phyloP scores from a whole-genome alignment of 2,329 filamentous ascomycete species.

The Alternaria solani region DNA sequence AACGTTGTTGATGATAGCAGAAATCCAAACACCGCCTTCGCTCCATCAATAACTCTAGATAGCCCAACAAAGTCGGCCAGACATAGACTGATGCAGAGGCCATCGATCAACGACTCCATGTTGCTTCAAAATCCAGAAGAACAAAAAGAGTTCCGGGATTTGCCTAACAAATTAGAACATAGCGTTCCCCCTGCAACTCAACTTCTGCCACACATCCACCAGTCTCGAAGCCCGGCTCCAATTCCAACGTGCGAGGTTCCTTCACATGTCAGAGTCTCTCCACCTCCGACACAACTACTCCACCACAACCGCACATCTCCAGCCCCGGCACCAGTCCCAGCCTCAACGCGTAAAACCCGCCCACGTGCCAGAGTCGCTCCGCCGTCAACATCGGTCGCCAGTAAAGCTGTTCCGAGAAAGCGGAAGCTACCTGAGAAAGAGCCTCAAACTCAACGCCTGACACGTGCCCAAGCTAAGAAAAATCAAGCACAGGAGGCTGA shows the following conservation, averaged over 20 bases:
- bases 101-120: constrained; percentile 29
- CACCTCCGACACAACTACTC: constrained; percentile 12
- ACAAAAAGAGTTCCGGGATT: not conserved
- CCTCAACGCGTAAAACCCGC: not conserved
- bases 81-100: constrained; percentile 27
- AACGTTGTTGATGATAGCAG: constrained; percentile 11
- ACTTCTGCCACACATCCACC: constrained; percentile 1
- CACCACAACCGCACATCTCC: not conserved
- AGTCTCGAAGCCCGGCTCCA: not conserved
- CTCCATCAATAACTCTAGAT: constrained; percentile 11
- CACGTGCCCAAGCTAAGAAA: constrained; percentile 20
- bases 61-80: constrained; percentile 23
- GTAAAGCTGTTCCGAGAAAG: constrained; percentile 7
- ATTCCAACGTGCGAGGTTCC: not conserved
- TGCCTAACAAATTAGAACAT: too few relatives aligned
- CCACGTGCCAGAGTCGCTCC: not conserved
- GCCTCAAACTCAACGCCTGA: constrained; percentile 8
- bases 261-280: not conserved
- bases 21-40: not conserved
- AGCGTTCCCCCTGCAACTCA: constrained; percentile 6
- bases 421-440: constrained; percentile 11
- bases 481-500: constrained; percentile 6
- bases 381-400: constrained; percentile 12
- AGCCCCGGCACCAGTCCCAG: not conserved
- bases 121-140: constrained; percentile 5